Evolutionary conservation across 2,329 filamentous ascomycete genomes (phyloP), one percentile per base, ranked within the genome.

Genomic region (Diaporthe vexans): DNA sequence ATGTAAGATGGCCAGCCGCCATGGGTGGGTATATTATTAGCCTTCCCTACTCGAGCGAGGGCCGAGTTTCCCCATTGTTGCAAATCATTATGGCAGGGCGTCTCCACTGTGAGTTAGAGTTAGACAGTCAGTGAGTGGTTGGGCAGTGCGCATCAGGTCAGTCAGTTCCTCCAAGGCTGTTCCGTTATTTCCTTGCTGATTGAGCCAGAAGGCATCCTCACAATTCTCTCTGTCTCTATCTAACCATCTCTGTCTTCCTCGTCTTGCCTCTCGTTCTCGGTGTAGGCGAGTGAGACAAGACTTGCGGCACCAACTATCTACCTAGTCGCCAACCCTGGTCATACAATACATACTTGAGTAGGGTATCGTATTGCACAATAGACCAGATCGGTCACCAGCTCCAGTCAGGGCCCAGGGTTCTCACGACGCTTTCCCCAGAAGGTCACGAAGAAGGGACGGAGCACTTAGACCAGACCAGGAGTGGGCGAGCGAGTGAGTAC

Each of bases 11-110:
- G 48, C 33, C 56, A 46, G 11, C 46, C 40, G 40, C 40, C 40
- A 2, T 21, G 29, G 63, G 63, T 37, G 63, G 63, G 29, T 67
- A 51, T 51, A 67, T 52, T 52, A 67, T 68, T 68, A 68, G 63
- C 46, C 48, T 17, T 40, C 17, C 29, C 61, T 52, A 19, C 21
- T 37, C 63, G 63, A 54, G 46, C 48, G n/a, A 68, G 63, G 63
- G 48, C 48, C 48, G 63, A 54, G 63, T 68, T 68, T 26, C 63
- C 33, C 63, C 63, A 68, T 68, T 68, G 48, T 65, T 68, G 48
- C 48, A 68, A 54, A 68, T 68, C 63, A 40, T 29, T 40, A n/a
- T 68, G 46, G 46, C 33, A 37, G 21, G 13, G 46, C 33, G 29
- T 52, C 63, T 33, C 29, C 46, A 68, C 46, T 21, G 48, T 11